Conservation (phyloP, 1,284 basidiomycete genomes). For the Rhizopogon hawkerae region DNA sequence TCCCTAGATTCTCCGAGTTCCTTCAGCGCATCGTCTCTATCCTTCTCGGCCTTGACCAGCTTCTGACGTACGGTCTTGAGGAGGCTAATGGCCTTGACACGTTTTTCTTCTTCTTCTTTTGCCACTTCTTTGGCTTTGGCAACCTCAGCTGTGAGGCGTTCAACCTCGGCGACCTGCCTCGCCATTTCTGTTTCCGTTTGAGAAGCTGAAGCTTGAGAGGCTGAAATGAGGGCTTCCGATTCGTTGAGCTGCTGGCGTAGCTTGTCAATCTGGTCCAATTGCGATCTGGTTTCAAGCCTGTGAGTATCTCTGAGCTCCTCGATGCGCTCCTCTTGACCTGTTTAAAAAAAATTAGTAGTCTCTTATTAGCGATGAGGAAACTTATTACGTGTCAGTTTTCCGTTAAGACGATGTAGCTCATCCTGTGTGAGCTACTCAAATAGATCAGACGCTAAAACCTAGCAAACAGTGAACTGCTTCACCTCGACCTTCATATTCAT, state of each 20-base stretch:
- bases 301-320: constrained; percentile 81
- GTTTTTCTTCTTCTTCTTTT: constrained; percentile 93
- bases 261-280: constrained; percentile 62
- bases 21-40: constrained; percentile 69
- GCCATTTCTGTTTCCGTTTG: constrained; percentile 39
- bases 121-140: constrained; percentile 52
- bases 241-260: constrained; percentile 63
- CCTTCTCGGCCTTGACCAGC: constrained; percentile 86
- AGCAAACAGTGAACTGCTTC: constrained; percentile 4
- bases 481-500: constrained; percentile 66
- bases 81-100: constrained; percentile 83
- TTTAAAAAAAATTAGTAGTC: constrained; percentile 7
- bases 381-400: constrained; percentile 57
- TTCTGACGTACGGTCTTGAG: constrained; percentile 91
- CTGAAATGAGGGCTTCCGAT: constrained; percentile 57
- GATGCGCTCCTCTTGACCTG: constrained; percentile 77
- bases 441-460: constrained; percentile 1
- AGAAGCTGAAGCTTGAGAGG: constrained; percentile 40
- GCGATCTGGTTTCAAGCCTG: constrained; percentile 67
- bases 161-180: constrained; percentile 46
- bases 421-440: constrained; percentile 50
- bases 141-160: constrained; percentile 52
- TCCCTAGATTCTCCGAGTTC: constrained; percentile 48
- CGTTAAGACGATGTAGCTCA: constrained; percentile 66
- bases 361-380: background rate